Percentiles rank a stretch among this genome's conserved stretches.
Conservation (phyloP, 495 filamentous ascomycete species). For the Pseudevernia furfuracea region DNA sequence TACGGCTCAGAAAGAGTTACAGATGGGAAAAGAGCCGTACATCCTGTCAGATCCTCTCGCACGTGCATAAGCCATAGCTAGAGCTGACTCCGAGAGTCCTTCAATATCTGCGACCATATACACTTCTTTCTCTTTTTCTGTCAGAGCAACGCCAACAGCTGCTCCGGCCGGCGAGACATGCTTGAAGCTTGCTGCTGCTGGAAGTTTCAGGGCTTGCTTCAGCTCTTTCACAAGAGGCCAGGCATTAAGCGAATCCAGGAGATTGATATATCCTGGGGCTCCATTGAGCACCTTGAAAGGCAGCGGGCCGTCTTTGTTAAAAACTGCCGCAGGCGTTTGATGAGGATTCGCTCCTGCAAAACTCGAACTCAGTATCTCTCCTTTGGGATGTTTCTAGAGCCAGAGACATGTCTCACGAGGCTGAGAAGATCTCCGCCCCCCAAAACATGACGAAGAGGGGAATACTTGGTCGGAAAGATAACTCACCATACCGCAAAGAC, state of each 20-base stretch:
- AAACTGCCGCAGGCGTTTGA: constrained; percentile 90
- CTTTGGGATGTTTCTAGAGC: no score
- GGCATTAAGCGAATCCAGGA: constrained; percentile 91
- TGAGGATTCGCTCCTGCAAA: constrained; percentile 90
- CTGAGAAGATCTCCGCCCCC: no score
- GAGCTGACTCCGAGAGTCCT: constrained; percentile 70
- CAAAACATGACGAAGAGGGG: no score
- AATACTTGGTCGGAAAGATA: no score
- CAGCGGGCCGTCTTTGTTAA: constrained; percentile 57
- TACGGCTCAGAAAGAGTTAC: no score
- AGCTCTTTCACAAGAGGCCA: constrained; percentile 97
- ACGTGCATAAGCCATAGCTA: constrained; percentile 76
- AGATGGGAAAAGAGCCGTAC: constrained; percentile 40
- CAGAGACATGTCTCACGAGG: no score
- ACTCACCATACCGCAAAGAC: constrained; percentile 76
- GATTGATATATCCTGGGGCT: constrained; percentile 91
- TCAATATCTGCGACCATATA: constrained; percentile 97
- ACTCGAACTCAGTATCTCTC: no score
- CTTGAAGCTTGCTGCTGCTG: constrained; percentile 98
- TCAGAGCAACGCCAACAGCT: constrained; percentile 82
- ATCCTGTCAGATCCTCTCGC: constrained; percentile 93
- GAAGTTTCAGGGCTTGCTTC: constrained; percentile 72
- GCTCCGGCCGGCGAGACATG: constrained; percentile 96
- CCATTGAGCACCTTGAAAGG: constrained; percentile 97
- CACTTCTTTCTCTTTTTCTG: constrained; percentile 74